These are phyloP conservation scores for Lasiodiplodia gonubiensis DNA, from an alignment of 2,329 filamentous ascomycete genomes.

Conservation along the genomic window DNA sequence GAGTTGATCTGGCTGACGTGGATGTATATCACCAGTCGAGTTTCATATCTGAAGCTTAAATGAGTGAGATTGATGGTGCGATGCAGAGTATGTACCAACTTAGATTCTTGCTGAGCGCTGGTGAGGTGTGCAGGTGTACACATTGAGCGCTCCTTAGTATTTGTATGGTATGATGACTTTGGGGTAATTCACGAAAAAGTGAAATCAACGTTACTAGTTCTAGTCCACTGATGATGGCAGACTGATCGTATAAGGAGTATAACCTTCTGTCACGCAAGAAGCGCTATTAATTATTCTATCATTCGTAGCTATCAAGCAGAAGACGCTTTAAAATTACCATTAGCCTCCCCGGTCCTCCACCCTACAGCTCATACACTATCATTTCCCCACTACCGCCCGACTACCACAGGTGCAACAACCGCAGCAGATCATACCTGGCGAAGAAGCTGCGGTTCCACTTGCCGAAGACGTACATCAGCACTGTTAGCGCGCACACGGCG, in stretches of 20 bases:
- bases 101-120: no score
- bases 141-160: no score
- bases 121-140: no score
- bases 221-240: background rate
- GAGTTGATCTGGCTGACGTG: no score
- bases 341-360: background rate
- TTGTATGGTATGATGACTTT: no score
- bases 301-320: background rate
- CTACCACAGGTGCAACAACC: slow-evolving; percentile 20
- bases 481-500: slow-evolving; percentile 72
- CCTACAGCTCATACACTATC: background rate
- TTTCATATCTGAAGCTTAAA: no score
- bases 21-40: no score
- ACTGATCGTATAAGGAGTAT: background rate
- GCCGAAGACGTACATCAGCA: slow-evolving; percentile 64
- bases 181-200: no score
- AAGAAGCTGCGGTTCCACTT: slow-evolving; percentile 46
- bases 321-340: background rate
- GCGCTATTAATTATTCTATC: background rate
- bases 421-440: slow-evolving; percentile 41
- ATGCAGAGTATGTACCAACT: no score
- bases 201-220: background rate
- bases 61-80: no score
- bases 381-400: background rate
- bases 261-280: background rate